phyloP scores from a whole-genome alignment of 129 eudicot genomes.

The Daucus carota region DNA sequence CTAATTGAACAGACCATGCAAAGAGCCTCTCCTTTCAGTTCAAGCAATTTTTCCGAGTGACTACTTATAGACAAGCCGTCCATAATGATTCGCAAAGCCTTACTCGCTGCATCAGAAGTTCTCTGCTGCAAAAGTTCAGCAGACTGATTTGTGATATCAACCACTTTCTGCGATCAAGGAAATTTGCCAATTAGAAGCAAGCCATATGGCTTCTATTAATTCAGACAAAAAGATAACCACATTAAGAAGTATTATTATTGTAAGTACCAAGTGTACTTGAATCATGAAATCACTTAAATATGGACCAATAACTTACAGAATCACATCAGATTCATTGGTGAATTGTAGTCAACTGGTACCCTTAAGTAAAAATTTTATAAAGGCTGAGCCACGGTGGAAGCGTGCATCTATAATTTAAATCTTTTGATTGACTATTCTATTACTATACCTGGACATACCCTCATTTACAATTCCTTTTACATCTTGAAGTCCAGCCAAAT shows the following conservation, averaged over 20 bases:
- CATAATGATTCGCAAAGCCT: constrained; percentile 44
- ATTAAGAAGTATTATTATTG: not conserved
- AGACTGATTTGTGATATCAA: constrained; percentile 30
- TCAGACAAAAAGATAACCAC: not conserved
- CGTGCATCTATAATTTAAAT: not conserved
- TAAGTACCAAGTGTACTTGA: not conserved
- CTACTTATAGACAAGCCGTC: constrained; percentile 72
- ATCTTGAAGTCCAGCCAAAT: not conserved
- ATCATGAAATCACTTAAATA: not conserved
- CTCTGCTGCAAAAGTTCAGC: constrained; percentile 62
- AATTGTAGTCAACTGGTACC: not conserved
- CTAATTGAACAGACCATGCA: constrained; percentile 42
- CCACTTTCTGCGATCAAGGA: constrained; percentile 56
- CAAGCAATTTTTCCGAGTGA: constrained; percentile 67
- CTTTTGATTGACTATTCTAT: no score
- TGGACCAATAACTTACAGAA: not conserved
- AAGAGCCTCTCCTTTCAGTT: constrained; percentile 84
- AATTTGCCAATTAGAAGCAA: constrained; percentile 21
- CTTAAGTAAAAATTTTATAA: not conserved
- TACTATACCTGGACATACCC: not conserved
- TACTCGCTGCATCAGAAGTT: constrained; percentile 48
- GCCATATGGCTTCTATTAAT: not conserved
- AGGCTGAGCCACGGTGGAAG: not conserved
- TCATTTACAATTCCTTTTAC: not conserved
- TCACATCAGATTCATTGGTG: not conserved